Percentiles rank a stretch among this genome's conserved stretches.
These are phyloP conservation scores for Dillenia turbinata DNA, from an alignment of 164 flowering plant species.

Conservation along the genomic window DNA sequence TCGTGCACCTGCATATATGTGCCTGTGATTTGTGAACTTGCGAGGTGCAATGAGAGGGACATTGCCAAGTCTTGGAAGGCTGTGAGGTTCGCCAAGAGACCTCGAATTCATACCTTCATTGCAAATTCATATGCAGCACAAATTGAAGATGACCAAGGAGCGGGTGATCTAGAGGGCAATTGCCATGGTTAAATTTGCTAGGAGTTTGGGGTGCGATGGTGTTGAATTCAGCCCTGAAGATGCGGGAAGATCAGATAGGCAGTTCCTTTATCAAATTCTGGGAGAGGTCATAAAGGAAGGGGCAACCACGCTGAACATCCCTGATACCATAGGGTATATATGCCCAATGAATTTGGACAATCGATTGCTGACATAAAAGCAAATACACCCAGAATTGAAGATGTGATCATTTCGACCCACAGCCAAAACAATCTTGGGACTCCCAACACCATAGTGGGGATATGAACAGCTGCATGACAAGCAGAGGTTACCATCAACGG, in stretches of 20 bases:
- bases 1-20: no score
- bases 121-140: constrained; percentile 86
- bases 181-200: constrained; percentile 76
- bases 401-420: constrained; percentile 92
- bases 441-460: constrained; percentile 87
- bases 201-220: constrained; percentile 87
- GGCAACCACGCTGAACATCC: constrained; percentile 96
- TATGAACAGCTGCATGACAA: constrained; percentile 87
- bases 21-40: constrained; percentile 89
- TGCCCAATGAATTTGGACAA: constrained; percentile 73
- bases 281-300: constrained; percentile 94
- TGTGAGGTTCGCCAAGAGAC: constrained; percentile 66
- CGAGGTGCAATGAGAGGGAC: constrained; percentile 79
- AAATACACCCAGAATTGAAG: constrained; percentile 86
- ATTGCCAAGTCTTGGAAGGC: constrained; percentile 92
- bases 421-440: constrained; percentile 99
- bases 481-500: constrained; percentile 94
- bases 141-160: constrained; percentile 71
- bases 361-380: constrained; percentile 85
- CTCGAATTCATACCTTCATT: constrained; percentile 88
- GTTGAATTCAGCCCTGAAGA: constrained; percentile 98
- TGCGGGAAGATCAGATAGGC: constrained; percentile 94
- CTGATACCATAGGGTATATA: constrained; percentile 89
- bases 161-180: constrained; percentile 75
- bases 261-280: constrained; percentile 74